Evolutionary conservation across 2,329 filamentous ascomycete species (phyloP), one percentile per base, ranked within the genome.

Genomic region (Colletotrichum cereale): DNA sequence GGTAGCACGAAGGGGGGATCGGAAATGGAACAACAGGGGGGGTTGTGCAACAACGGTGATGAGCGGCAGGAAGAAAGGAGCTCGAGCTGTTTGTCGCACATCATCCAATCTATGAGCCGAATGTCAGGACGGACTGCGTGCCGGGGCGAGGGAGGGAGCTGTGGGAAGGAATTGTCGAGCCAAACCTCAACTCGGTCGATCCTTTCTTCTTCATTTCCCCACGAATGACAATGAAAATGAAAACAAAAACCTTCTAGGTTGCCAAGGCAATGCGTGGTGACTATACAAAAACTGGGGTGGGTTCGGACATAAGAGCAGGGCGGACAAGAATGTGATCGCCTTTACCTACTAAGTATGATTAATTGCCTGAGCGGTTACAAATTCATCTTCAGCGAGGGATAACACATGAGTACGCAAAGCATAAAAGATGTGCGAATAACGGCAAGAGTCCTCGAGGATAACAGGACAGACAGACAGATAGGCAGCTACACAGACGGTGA

Each of bases 1-100:
- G 6, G 14, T 29, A 21, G 31, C 42, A 24, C 21, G 10, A 50
- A 44, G 11, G n/a, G 58, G 11, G n/a, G 18, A 42, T 34, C 53
- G 40, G n/a, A 24, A 64, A 56, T 68, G 34, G 50, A 56, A 40
- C 29, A 42, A 26, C 16, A 24, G 31, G 26, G 24, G 40, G 67
- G n/a, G 31, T 36, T 47, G 16, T 56, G 55, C 47, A 48, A 40
- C 18, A 42, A 29, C 29, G 36, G 36, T 66, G 57, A 5, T 47
- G n/a, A 24, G 10, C 11, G 29, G 14, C 36, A 31, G 24, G 44
- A 24, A 47, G 44, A 24, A 47, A 12, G 44, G 24, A 69, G 66
- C 53, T 60, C 53, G 60, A 69, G 53, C 58, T 64, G 52, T 72
- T 64, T 72, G 69, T 69, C 60, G 69, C 69, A 69, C 29, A 60